Evolutionary conservation across 352 stramenopile species (phyloP), one percentile per base, ranked within the genome.

Genomic region (Pythium biforme): DNA sequence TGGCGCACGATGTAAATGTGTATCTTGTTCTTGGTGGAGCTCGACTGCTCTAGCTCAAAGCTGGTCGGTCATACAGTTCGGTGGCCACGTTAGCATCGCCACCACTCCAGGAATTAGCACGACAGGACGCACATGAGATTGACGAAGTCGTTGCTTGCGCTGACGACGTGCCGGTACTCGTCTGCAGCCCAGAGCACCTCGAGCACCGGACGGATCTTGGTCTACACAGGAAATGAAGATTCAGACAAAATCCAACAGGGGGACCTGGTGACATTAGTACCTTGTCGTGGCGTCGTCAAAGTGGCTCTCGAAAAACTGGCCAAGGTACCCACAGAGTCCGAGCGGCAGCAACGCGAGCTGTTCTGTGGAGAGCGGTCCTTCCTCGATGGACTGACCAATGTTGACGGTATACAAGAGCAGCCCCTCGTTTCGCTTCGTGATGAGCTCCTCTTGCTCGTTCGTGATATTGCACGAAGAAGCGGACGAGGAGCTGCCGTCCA

Each of bases 1-100:
- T 92, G 81, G 49, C 83, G 83, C 43, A 90, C 82, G 22, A 92
- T 92, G 55, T 92, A 92, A 29, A 90, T 70, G 20, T 83, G 68
- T 33, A 65, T 68, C 23, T 68, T 73, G 15, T 70, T 67, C 48
- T 75, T 76, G 39, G 47, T 62, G 7, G 72, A 65, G 25, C 66
- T 73, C 1, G 69, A 66, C 19, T 64, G 51, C 62, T 89, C 83
- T 8, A 89, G 57, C 23, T 83, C 80, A 59, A 83, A 90, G 60
- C 83, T 92, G 20, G 9, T 14, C 43, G n/a, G n/a, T n/a, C n/a
- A n/a, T n/a, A n/a, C n/a, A n/a, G 27, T 22, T 56, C 29, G 25
- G 31, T 37, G 14, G 31, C 31, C 4, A 37, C 31, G 10, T 37
- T 37, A n/a, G n/a, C n/a, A n/a, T n/a, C n/a, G n/a, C n/a, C n/a